phyloP scores from a whole-genome alignment of 345 rosid genomes.

The Melaleuca quinquenervia region DNA sequence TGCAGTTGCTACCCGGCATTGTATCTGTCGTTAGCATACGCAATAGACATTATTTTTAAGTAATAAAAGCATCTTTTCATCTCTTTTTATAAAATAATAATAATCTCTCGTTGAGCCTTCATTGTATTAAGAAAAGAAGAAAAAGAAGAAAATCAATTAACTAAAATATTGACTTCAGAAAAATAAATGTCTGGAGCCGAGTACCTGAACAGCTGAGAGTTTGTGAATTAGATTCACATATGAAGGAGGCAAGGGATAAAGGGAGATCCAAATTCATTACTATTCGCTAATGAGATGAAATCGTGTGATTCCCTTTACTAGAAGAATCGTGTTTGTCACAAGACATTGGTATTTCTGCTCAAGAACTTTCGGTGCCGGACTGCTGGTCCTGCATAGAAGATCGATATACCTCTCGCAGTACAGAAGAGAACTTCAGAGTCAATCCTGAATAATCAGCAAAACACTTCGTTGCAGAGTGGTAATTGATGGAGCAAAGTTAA shows the following conservation, averaged over 20 bases:
- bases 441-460: neutral
- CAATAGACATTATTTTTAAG: neutral
- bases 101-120: neutral
- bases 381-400: neutral
- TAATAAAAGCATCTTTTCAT: neutral
- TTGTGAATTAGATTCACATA: neutral
- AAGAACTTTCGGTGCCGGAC: neutral
- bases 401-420: neutral
- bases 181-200: neutral
- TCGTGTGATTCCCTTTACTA: neutral
- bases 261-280: neutral
- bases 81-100: neutral
- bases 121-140: neutral
- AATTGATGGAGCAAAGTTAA: neutral
- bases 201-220: neutral
- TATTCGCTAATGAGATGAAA: neutral
- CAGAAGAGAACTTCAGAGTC: neutral
- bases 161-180: neutral
- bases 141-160: neutral
- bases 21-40: neutral
- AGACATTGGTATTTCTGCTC: neutral
- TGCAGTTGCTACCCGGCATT: neutral
- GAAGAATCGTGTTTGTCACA: neutral
- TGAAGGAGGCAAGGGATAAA: neutral
- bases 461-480: neutral